phyloP scores from a whole-genome alignment of 1,139 yeast genomes.

The Eremothecium gossypii region DNA sequence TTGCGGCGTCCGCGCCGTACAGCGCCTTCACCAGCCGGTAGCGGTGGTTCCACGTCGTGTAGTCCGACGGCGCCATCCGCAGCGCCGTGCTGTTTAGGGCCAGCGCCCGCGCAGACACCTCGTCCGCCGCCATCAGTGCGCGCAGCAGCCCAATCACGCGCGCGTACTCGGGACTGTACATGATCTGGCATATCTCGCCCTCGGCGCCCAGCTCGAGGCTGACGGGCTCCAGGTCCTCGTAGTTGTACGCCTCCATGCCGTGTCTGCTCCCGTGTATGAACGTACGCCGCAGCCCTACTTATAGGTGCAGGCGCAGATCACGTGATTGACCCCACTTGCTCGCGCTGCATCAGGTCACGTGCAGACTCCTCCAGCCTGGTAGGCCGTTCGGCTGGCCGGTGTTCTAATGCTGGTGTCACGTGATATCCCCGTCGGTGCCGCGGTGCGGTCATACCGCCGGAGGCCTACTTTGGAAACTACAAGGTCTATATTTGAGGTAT shows the following conservation, averaged over 20 bases:
- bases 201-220: slow-evolving; percentile 32
- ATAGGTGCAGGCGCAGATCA: too few relatives aligned
- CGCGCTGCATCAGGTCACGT: not conserved
- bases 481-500: too few relatives aligned
- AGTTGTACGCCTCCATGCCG: slow-evolving; percentile 6
- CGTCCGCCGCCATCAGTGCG: slow-evolving; percentile 51
- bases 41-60: slow-evolving; percentile 83
- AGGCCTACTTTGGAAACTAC: too few relatives aligned
- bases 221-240: slow-evolving; percentile 18
- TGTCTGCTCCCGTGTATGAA: not conserved
- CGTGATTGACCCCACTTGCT: not conserved
- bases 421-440: too few relatives aligned
- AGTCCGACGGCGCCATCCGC: slow-evolving; percentile 74
- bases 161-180: slow-evolving; percentile 67
- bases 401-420: too few relatives aligned
- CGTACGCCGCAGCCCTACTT: not conserved
- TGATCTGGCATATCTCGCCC: slow-evolving; percentile 55
- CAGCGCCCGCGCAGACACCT: slow-evolving; percentile 63
- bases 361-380: too few relatives aligned
- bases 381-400: too few relatives aligned
- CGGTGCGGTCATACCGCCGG: too few relatives aligned
- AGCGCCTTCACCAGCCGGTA: slow-evolving; percentile 43
- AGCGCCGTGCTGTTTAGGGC: slow-evolving; percentile 57
- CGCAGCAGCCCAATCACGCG: slow-evolving; percentile 51
- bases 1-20: slow-evolving; percentile 18